phyloP scores from a whole-genome alignment of 148 eudicot genomes.

The Rhododendron ferrugineum region DNA sequence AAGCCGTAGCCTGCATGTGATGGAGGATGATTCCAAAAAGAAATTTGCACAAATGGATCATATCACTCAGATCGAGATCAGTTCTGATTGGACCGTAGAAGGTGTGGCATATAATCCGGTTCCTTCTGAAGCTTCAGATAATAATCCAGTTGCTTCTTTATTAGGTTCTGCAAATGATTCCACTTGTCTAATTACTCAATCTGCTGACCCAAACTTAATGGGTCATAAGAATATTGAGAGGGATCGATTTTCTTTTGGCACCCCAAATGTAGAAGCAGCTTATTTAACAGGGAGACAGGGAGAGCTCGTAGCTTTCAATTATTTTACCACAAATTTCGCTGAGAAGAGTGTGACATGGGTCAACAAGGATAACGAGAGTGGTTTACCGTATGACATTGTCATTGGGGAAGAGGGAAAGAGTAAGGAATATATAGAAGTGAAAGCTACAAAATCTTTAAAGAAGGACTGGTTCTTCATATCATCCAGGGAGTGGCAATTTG shows the following conservation, averaged over 20 bases:
- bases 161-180: slow-evolving; percentile 25
- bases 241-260: slow-evolving; percentile 27
- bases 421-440: slow-evolving; percentile 75
- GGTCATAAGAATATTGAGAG: slow-evolving; percentile 21
- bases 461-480: slow-evolving; percentile 76
- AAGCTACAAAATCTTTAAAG: slow-evolving; percentile 57
- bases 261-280: slow-evolving; percentile 39
- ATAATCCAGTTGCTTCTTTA: slow-evolving; percentile 6
- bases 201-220: slow-evolving; percentile 29
- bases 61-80: slow-evolving; percentile 7
- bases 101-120: slow-evolving; percentile 22
- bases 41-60: slow-evolving; percentile 9
- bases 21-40: slow-evolving; percentile 11
- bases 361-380: slow-evolving; percentile 65
- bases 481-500: slow-evolving; percentile 86
- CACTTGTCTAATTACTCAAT: slow-evolving; percentile 24
- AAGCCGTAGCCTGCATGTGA: slow-evolving; percentile 9
- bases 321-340: slow-evolving; percentile 42
- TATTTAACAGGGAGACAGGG: slow-evolving; percentile 62
- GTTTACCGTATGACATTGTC: slow-evolving; percentile 73
- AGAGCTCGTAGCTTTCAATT: slow-evolving; percentile 66
- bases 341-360: slow-evolving; percentile 58
- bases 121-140: slow-evolving; percentile 14
- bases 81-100: slow-evolving; percentile 30
- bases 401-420: slow-evolving; percentile 37